A percentile compares a stretch with the other conserved stretches of the same genome.
Evolutionary conservation across 2,329 filamentous ascomycete genomes (phyloP).

Genomic region (Sporothrix globosa): DNA sequence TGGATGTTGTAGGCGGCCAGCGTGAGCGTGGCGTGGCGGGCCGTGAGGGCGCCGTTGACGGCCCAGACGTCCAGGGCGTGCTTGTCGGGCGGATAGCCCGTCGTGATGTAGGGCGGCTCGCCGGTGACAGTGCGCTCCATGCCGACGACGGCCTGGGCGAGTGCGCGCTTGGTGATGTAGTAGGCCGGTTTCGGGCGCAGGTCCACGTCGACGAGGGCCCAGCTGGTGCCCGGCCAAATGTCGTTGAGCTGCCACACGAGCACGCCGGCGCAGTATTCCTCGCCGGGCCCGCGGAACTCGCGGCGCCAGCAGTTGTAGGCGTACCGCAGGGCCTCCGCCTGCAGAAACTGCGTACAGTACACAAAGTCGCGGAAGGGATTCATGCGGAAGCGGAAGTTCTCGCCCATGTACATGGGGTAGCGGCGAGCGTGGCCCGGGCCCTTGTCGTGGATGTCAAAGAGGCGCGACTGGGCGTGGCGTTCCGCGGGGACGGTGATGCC

Average conservation of each 20-base stretch:
- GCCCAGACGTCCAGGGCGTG: conserved; percentile 5
- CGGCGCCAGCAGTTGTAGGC: conserved; percentile 59
- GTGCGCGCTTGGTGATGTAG: conserved; percentile 53
- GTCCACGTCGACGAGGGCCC: conserved; percentile 68
- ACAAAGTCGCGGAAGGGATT: conserved; percentile 3
- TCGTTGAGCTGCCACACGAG: conserved; percentile 73
- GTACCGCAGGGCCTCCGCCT: conserved; percentile 53
- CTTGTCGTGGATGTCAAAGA: conserved; percentile 80
- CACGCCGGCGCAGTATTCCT: conserved; percentile 62
- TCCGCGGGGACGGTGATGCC: conserved; percentile 62
- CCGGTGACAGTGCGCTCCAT: conserved; percentile 42
- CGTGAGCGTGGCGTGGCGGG: not conserved
- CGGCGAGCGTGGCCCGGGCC: conserved; percentile 72
- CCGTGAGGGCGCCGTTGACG: not conserved
- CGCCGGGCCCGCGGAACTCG: conserved; percentile 54
- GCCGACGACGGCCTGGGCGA: conserved; percentile 63
- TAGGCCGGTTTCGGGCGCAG: conserved; percentile 66
- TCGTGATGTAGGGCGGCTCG: not conserved
- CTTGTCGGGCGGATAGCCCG: not conserved
- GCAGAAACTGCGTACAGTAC: conserved; percentile 51
- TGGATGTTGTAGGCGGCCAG: conserved; percentile 2
- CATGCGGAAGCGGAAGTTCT: conserved; percentile 62
- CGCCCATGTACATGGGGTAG: conserved; percentile 70
- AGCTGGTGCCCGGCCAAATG: conserved; percentile 68
- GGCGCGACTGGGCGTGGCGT: conserved; percentile 67